A percentile compares a stretch with the other conserved stretches of the same genome.
These are phyloP conservation scores for Cryomyces minteri DNA, from an alignment of 495 filamentous ascomycete species.

Conservation along the genomic window DNA sequence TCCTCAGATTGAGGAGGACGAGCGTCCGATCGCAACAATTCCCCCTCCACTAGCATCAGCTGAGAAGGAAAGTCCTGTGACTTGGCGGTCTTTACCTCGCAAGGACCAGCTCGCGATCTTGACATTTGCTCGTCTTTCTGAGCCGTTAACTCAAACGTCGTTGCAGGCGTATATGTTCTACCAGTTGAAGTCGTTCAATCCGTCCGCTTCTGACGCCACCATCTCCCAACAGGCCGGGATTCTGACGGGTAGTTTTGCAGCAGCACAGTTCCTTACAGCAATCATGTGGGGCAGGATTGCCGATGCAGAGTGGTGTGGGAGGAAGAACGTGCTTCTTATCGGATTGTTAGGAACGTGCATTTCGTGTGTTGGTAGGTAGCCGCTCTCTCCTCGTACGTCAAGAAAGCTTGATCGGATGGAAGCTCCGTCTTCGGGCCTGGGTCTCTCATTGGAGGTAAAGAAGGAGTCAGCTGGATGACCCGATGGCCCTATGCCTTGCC, in stretches of 20 bases:
- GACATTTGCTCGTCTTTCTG: conserved; percentile 54
- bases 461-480: conserved; percentile 43
- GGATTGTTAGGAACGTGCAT: conserved; percentile 53
- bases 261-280: conserved; percentile 70
- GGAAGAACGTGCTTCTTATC: conserved; percentile 61
- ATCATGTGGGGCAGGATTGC: conserved; percentile 67
- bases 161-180: conserved; percentile 46
- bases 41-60: too few species aligned
- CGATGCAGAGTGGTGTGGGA: conserved; percentile 48
- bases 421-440: conserved; percentile 47
- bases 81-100: conserved; percentile 35
- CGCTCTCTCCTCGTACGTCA: too few species aligned
- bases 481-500: conserved; percentile 59
- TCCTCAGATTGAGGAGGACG: too few species aligned
- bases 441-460: conserved; percentile 27
- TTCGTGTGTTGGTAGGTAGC: conserved; percentile 46
- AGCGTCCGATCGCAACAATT: too few species aligned
- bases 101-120: conserved; percentile 62
- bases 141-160: conserved; percentile 62
- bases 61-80: conserved; percentile 14
- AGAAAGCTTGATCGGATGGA: too few species aligned
- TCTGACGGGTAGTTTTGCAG: conserved; percentile 62
- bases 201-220: conserved; percentile 16
- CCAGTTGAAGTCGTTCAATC: conserved; percentile 32
- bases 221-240: conserved; percentile 66